phyloP scores from a whole-genome alignment of 169 alveolate species.

The Plasmodium gallinaceum region DNA sequence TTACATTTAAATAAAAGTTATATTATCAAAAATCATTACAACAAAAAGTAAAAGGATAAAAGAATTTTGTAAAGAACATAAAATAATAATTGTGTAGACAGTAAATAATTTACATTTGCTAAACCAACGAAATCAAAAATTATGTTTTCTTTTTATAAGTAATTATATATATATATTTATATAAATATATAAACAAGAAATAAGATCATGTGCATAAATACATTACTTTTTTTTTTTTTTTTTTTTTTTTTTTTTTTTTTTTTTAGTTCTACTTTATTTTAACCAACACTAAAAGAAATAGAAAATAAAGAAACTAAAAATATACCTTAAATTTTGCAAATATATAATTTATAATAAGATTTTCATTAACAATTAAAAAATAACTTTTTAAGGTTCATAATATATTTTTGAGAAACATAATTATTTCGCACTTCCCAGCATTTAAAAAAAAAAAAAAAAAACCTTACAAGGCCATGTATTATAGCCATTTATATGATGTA shows the following conservation, averaged over 20 bases:
- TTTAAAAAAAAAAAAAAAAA: constrained; percentile 49
- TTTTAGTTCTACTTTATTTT: background rate
- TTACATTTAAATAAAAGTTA: constrained; percentile 1
- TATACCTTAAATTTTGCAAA: background rate
- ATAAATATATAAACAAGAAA: background rate
- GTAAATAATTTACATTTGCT: constrained; percentile 11
- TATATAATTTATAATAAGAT: background rate
- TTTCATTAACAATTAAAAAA: background rate
- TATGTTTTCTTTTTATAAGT: too few species aligned
- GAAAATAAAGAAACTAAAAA: background rate
- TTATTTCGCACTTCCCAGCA: constrained; percentile 62
- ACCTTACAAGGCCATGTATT: constrained; percentile 33
- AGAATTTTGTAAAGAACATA: constrained; percentile 11
- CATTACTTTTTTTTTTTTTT: background rate
- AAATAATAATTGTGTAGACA: background rate
- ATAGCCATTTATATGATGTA: constrained; percentile 31
- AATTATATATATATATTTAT: constrained; percentile 8
- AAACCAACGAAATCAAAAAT: background rate
- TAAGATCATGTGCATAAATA: background rate
- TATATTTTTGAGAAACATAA: background rate
- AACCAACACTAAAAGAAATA: background rate
- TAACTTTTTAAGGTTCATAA: background rate
- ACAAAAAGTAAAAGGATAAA: background rate
- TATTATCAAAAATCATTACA: background rate
- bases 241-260: background rate